These are phyloP conservation scores for Penicillium sp. DNA, from an alignment of 2,329 filamentous ascomycete genomes.

Conservation along the genomic window DNA sequence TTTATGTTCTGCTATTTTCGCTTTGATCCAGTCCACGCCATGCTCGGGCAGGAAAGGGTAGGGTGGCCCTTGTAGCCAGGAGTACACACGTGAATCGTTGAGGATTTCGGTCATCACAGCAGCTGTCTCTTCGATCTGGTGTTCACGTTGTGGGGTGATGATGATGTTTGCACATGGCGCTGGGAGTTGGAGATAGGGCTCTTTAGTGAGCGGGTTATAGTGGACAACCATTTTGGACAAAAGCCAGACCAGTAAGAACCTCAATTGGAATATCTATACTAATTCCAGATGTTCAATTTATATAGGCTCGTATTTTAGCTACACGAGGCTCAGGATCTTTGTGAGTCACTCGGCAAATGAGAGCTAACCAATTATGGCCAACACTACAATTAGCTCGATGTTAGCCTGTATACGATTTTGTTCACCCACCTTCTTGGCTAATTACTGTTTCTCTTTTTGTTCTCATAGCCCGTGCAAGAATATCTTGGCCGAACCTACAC, in stretches of 20 bases:
- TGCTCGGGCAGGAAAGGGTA: conserved; percentile 23
- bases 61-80: conserved; percentile 22
- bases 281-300: neutral
- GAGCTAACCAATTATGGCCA: neutral
- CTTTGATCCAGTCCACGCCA: conserved; percentile 14
- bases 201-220: conserved; percentile 14
- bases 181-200: conserved; percentile 26
- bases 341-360: neutral
- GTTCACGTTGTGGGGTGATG: conserved; percentile 23
- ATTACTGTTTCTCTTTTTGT: neutral
- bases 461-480: neutral
- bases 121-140: conserved; percentile 11
- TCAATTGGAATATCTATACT: neutral
- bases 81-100: conserved; percentile 24
- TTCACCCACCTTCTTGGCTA: neutral
- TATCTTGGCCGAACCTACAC: neutral
- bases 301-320: neutral
- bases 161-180: conserved; percentile 24
- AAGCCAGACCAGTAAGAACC: neutral
- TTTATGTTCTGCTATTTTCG: conserved; percentile 2
- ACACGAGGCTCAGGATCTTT: neutral
- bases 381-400: neutral
- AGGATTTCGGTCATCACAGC: conserved; percentile 11
- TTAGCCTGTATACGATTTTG: neutral
- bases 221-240: conserved; percentile 16